Evolutionary conservation across 2,329 filamentous ascomycete genomes (phyloP), one percentile per base, ranked within the genome.

Genomic region (Sporothrix mexicana): DNA sequence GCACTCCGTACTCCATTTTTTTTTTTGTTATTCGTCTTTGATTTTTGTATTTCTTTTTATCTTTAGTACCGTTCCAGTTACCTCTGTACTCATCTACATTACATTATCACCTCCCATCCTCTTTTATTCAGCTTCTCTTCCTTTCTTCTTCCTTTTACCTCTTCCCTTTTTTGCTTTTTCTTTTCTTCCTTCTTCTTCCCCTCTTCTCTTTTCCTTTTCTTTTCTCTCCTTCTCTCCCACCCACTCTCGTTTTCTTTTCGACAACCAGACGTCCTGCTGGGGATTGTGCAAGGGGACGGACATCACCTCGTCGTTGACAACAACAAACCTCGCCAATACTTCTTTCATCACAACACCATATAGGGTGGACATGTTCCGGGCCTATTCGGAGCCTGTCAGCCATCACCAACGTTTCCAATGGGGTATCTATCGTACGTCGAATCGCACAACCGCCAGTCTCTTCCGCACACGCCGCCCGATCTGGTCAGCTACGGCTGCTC

Each of bases 381-480:
- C 30, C 53, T 72, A 41, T 67, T 59, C 64, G 67, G 73, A 72
- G 71, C 59, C 66, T 73, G 61, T 23, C 13, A 20, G 51, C 61
- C 61, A 47, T 66, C 45, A 61, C 76, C 75, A 75, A 72, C 78
- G 76, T 77, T 83, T 80, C 83, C 86, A 86, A 89, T 88, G 87
- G 87, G 86, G 82, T 84, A 86, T 82, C 79, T 85, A 84, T 80
- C 85, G 79, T 82, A 80, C 77, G 78, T 85, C 81, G 85, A 88
- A 79, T 81, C 84, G 80, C 83, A 84, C 79, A 84, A 83, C 79
- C 85, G 83, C 78, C 83, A 85, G 80, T 81, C 83, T 79, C 80
- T 84, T 75, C 86, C 86, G 78, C 83, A 86, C 77, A 88, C 86
- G 75, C 86, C 87, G 74, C 86, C 86, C 73, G 87, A 87, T 77